Conservation (phyloP, 495 filamentous ascomycete genomes). For the Mytilinidion resinicola region DNA sequence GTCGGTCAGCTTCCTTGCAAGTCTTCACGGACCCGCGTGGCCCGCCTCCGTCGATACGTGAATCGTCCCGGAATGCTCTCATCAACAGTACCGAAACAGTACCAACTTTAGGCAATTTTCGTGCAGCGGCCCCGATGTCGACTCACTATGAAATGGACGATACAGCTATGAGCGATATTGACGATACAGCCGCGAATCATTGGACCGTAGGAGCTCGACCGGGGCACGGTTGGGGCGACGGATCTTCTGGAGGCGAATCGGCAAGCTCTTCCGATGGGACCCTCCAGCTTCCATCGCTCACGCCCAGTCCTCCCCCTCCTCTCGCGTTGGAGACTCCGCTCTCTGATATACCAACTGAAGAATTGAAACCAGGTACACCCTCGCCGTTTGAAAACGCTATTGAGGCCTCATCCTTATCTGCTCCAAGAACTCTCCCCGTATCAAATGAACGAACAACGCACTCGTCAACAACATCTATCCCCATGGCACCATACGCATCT, state of each 20-base stretch:
- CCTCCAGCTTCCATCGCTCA: conserved; percentile 21
- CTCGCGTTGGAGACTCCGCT: conserved; percentile 4
- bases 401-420: no score
- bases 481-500: no score
- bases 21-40: conserved; percentile 24
- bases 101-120: conserved; percentile 8
- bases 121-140: background rate
- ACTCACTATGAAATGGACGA: conserved; percentile 3
- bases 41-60: conserved; percentile 21
- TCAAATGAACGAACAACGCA: no score
- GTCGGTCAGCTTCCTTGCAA: background rate
- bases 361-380: background rate
- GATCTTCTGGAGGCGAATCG: conserved; percentile 25
- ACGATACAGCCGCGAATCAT: background rate
- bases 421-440: no score
- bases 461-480: no score
- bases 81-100: conserved; percentile 34
- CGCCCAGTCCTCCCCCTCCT: conserved; percentile 18
- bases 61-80: conserved; percentile 30
- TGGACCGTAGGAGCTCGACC: background rate
- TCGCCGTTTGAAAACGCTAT: no score
- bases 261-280: background rate
- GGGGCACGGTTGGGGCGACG: conserved; percentile 25
- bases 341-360: conserved; percentile 12
- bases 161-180: conserved; percentile 20